Percentiles rank a stretch among this genome's conserved stretches.
Evolutionary conservation across 2,329 filamentous ascomycete genomes (phyloP).

Genomic region (Talaromyces funiculosus): DNA sequence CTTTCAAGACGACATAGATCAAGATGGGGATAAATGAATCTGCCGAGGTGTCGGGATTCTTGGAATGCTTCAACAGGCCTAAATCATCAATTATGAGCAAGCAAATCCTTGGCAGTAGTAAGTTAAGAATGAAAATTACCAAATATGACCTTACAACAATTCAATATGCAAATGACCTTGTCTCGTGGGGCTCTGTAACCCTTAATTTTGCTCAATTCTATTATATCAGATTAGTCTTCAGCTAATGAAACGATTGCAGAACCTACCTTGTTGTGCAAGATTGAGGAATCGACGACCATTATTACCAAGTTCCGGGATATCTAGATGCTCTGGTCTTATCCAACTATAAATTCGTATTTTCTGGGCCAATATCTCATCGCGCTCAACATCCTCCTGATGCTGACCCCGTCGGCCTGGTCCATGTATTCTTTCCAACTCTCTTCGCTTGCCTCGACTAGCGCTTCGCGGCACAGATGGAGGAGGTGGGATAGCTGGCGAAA

Average conservation of each 20-base stretch:
- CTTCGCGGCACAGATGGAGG: slow-evolving; percentile 60
- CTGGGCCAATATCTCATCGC: slow-evolving; percentile 90
- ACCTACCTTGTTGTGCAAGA: slow-evolving; percentile 75
- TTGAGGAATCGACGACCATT: slow-evolving; percentile 83
- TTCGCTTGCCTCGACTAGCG: slow-evolving; percentile 60
- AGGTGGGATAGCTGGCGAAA: slow-evolving; percentile 84
- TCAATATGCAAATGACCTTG: slow-evolving; percentile 96
- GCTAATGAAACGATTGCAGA: neutral
- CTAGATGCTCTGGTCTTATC: slow-evolving; percentile 87
- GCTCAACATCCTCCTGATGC: slow-evolving; percentile 95
- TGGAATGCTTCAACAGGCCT: slow-evolving; percentile 85
- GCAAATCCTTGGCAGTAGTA: neutral
- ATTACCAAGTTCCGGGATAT: slow-evolving; percentile 78
- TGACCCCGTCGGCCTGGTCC: slow-evolving; percentile 85
- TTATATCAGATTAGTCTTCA: neutral
- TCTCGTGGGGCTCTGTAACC: slow-evolving; percentile 94
- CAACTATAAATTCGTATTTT: slow-evolving; percentile 97
- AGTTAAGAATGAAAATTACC: slow-evolving; percentile 47
- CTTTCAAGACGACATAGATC: slow-evolving; percentile 91
- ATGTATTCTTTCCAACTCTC: slow-evolving; percentile 61
- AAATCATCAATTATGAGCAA: neutral
- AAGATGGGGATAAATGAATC: slow-evolving; percentile 93
- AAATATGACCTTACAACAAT: slow-evolving; percentile 99
- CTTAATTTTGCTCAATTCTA: slow-evolving; percentile 91
- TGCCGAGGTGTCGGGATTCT: slow-evolving; percentile 80